A percentile compares a stretch with the other conserved stretches of the same genome.
phyloP scores from a whole-genome alignment of 805 yeast species.

The Kazachstania psychrophila region DNA sequence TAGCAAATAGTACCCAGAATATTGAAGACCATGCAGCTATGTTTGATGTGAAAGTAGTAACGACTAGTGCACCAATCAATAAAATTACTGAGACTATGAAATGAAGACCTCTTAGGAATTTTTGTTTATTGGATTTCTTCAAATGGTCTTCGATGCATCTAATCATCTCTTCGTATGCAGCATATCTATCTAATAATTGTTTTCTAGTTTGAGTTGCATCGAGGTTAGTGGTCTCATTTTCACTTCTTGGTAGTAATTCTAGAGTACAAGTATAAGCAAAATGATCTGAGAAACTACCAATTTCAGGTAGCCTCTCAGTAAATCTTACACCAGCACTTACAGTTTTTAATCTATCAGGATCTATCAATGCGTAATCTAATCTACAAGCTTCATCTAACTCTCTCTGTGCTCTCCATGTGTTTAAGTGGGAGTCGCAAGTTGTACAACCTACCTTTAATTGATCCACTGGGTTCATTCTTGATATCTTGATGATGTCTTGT shows the following conservation, averaged over 20 bases:
- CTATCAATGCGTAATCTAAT: conserved; percentile 81
- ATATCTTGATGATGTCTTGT: conserved; percentile 35
- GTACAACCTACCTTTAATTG: conserved; percentile 72
- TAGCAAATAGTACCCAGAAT: conserved; percentile 50
- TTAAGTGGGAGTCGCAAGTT: conserved; percentile 80
- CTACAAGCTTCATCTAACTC: conserved; percentile 67
- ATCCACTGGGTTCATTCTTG: conserved; percentile 40
- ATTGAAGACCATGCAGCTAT: conserved; percentile 54
- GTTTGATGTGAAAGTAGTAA: conserved; percentile 49
- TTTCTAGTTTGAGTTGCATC: conserved; percentile 4
- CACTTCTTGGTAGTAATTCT: conserved; percentile 15
- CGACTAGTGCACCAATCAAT: conserved; percentile 45
- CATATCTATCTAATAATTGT: conserved; percentile 10
- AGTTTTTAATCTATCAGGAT: conserved; percentile 43
- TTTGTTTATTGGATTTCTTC: conserved; percentile 50
- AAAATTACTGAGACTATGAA: conserved; percentile 47
- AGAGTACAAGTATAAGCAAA: conserved; percentile 62
- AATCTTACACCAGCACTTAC: conserved; percentile 62
- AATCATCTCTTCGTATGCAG: conserved; percentile 42
- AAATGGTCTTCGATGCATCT: conserved; percentile 39
- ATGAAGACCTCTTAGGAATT: conserved; percentile 55
- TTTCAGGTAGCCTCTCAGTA: conserved; percentile 53
- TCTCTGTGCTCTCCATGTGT: conserved; percentile 63
- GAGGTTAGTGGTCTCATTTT: background rate
- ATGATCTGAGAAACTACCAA: conserved; percentile 86